Conservation (phyloP, 2,329 filamentous ascomycete species). For the Trichoderma citrinoviride region DNA sequence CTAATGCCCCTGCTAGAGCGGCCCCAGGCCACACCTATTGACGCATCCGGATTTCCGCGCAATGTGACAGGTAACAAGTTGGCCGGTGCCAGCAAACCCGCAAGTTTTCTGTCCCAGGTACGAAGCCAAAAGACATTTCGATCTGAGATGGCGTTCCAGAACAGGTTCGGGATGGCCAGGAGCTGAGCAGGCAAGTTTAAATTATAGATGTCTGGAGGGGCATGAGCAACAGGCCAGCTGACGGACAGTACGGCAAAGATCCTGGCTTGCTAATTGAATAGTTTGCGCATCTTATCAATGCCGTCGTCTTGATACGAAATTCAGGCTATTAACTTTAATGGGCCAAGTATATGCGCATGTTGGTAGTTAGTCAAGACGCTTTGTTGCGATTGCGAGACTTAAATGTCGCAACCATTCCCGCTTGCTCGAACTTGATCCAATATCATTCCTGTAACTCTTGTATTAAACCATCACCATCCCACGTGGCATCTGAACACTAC, state of each 20-base stretch:
- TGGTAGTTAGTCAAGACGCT: not conserved
- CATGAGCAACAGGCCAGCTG: not conserved
- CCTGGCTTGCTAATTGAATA: no score
- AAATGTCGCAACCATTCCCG: not conserved
- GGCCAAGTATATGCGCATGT: no score
- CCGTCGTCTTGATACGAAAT: no score
- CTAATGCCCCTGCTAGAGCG: not conserved
- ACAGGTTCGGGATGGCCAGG: no score
- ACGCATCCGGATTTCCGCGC: not conserved
- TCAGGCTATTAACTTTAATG: no score
- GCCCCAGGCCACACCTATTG: not conserved
- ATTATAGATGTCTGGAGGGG: not conserved
- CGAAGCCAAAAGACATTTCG: no score
- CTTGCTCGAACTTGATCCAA: not conserved
- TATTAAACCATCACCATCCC: not conserved
- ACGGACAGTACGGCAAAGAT: not conserved
- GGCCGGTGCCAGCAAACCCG: no score
- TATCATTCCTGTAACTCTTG: no score
- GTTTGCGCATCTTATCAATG: no score
- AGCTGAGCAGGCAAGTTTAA: not conserved
- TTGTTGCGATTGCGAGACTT: not conserved
- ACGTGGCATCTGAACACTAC: not conserved
- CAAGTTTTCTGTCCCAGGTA: not conserved
- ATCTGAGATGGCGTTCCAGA: no score
- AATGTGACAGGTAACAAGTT: not conserved